Evolutionary conservation across 768 basidiomycete genomes (phyloP), one percentile per base, ranked within the genome.

Genomic region (Agaricus blazei): DNA sequence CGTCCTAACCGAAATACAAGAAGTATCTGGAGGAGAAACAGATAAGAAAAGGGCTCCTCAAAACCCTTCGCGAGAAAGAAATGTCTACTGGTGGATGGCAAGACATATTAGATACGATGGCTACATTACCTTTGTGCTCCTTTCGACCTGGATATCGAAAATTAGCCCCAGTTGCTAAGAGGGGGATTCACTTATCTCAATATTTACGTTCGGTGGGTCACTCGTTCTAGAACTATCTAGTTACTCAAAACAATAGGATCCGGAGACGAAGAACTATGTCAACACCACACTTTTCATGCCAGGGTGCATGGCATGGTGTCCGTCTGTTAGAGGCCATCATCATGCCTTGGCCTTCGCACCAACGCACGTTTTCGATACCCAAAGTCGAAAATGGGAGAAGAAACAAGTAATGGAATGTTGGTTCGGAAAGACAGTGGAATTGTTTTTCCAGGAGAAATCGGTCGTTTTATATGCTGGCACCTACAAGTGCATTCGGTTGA

Each of bases 271-370:
- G 19, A 19, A 29, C 12, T 52, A 52, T 26, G 43, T 42, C 19
- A 14, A 44, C 27, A 12, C 4, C 7, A 14, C 24, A 19, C 29
- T 52, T 23, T 34, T 43, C 42, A 9, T 52, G 43, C 51, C 51
- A 3, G 51, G 51, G 1, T 12, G 41, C 23, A 34, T 52, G 23
- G n/a, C 43, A 1, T 52, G 51, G 51, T 52, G 51, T n/a, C 34
- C 51, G 24, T 44, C 51, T 7, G n/a, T 42, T 3, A 28, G 42
- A 29, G 42, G 29, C 2, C 34, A 52, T 28, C 51, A 52, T 12
- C 51, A 52, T 19, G 51, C 51, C 23, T 27, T 52, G 5, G 51
- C 42, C 28, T 52, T 44, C 9, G 41, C 31, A 7, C 43, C 51
- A 24, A 52, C 42, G 23, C 51, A 52, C n/a, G 37, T 24, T 14